Percentiles rank a stretch among this genome's conserved stretches.
phyloP scores from a whole-genome alignment of 208 protist genomes.

The Trichomonas tenax region DNA sequence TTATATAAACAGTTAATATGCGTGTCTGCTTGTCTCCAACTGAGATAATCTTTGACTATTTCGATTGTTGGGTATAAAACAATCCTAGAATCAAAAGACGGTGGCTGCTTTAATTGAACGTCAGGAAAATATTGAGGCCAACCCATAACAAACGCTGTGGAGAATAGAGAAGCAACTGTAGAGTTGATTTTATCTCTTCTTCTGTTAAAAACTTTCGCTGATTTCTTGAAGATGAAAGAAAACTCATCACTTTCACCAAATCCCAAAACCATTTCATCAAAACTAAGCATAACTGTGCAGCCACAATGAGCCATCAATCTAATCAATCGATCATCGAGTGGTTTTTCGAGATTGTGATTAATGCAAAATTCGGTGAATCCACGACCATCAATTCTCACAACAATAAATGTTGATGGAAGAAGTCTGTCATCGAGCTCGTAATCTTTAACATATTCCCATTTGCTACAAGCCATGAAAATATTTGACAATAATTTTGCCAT shows the following conservation, averaged over 20 bases:
- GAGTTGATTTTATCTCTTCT: conserved; percentile 19
- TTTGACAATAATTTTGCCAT: too few relatives aligned
- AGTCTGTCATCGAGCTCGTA: neutral
- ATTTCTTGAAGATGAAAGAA: conserved; percentile 22
- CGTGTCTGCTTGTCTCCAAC: conserved; percentile 27
- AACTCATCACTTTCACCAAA: conserved; percentile 32
- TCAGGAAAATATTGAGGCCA: conserved; percentile 15
- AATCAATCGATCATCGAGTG: conserved; percentile 13
- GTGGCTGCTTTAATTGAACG: neutral
- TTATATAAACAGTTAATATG: conserved; percentile 31
- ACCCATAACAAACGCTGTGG: neutral
- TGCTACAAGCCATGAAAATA: neutral
- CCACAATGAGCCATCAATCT: conserved; percentile 15
- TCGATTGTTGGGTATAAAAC: conserved; percentile 21
- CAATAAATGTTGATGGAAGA: conserved; percentile 21
- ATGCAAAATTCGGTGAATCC: conserved; percentile 21
- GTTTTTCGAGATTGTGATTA: neutral
- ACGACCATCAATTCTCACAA: conserved; percentile 25
- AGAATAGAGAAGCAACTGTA: conserved; percentile 18
- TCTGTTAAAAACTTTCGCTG: neutral
- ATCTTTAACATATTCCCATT: neutral
- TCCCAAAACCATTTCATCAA: conserved; percentile 14
- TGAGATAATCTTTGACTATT: conserved; percentile 18
- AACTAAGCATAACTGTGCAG: neutral
- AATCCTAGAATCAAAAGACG: conserved; percentile 17